Percentiles rank a stretch among this genome's conserved stretches.
Evolutionary conservation across 164 flowering plant genomes (phyloP).

Genomic region (Liriodendron chinense): DNA sequence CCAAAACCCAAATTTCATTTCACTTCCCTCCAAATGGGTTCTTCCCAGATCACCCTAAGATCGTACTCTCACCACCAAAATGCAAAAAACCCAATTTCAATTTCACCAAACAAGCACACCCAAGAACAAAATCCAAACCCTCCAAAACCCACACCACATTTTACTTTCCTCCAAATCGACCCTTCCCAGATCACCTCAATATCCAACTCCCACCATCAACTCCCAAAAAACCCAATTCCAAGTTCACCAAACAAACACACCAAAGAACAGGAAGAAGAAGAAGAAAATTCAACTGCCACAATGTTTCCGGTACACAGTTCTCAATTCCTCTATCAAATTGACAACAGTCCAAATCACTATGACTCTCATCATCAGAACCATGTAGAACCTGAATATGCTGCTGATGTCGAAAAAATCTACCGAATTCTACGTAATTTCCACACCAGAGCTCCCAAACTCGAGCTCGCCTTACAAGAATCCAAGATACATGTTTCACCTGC

Average conservation of each 20-base stretch:
- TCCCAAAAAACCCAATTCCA: background rate
- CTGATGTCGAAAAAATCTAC: slow-evolving; percentile 74
- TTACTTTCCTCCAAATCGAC: background rate
- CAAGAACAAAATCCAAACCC: background rate
- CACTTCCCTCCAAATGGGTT: background rate
- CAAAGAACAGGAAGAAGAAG: background rate
- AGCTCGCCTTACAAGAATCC: slow-evolving; percentile 68
- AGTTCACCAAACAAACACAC: background rate
- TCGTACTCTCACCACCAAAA: background rate
- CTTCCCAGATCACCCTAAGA: background rate
- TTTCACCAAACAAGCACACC: background rate
- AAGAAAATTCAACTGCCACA: background rate
- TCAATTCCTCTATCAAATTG: background rate
- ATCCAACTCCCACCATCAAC: background rate
- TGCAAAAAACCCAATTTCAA: background rate
- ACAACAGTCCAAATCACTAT: background rate
- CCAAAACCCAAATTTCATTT: background rate
- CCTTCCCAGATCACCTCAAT: background rate
- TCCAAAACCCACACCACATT: background rate
- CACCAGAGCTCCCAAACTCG: slow-evolving; percentile 69
- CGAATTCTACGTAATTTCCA: slow-evolving; percentile 69
- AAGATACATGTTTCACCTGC: slow-evolving; percentile 49
- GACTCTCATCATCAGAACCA: background rate
- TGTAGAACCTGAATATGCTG: slow-evolving; percentile 39
- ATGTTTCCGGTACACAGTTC: background rate